These are phyloP conservation scores for Chlorella ohadii DNA, from an alignment of 139 green algal genomes.

Conservation along the genomic window DNA sequence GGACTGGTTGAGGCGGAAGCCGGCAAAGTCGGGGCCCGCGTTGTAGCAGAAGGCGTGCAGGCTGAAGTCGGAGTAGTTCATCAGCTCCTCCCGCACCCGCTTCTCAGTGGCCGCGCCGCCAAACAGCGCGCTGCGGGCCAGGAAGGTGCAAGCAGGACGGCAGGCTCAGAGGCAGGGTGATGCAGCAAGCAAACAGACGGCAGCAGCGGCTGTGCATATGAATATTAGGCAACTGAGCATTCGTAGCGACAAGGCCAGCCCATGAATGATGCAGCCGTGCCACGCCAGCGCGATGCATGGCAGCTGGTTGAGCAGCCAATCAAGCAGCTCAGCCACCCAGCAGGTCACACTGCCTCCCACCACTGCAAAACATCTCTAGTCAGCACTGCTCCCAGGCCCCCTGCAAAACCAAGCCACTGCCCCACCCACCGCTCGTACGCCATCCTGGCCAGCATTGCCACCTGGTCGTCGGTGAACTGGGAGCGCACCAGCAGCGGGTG, in stretches of 20 bases:
- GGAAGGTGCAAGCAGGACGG: not conserved
- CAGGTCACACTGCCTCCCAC: too few relatives aligned
- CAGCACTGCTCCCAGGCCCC: too few relatives aligned
- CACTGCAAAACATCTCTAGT: too few relatives aligned
- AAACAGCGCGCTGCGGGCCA: conserved; percentile 63
- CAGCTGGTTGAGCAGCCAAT: too few relatives aligned
- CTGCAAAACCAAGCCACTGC: not conserved
- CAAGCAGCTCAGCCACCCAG: too few relatives aligned
- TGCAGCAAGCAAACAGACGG: too few relatives aligned
- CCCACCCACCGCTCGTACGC: conserved; percentile 43
- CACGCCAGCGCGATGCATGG: too few relatives aligned
- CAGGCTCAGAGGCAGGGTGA: too few relatives aligned
- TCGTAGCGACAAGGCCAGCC: too few relatives aligned
- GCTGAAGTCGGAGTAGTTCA: conserved; percentile 80
- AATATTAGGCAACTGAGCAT: too few relatives aligned
- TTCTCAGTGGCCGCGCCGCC: conserved; percentile 63
- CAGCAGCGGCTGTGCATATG: too few relatives aligned
- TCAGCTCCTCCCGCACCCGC: conserved; percentile 69
- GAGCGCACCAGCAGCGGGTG: conserved; percentile 92
- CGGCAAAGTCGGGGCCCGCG: conserved; percentile 38
- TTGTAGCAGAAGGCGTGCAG: conserved; percentile 81
- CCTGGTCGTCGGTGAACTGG: conserved; percentile 68
- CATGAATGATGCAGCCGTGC: too few relatives aligned
- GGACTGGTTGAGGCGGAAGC: conserved; percentile 17
- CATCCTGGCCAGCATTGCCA: conserved; percentile 72